Evolutionary conservation across 1,284 basidiomycete genomes (phyloP).

Genomic region (Coniophora puteana): DNA sequence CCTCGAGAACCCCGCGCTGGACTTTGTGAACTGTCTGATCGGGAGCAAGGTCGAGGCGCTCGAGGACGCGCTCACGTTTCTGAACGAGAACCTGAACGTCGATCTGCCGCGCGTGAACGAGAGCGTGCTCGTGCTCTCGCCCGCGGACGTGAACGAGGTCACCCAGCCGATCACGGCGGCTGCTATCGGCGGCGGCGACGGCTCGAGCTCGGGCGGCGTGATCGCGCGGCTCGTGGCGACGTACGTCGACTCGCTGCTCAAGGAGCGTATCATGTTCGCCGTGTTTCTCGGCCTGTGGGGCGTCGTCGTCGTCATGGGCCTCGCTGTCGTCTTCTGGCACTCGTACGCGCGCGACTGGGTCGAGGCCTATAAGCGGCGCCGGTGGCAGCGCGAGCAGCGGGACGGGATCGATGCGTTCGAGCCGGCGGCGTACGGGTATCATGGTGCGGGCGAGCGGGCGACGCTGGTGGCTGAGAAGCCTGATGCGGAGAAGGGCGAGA

Average conservation of each 20-base stretch:
- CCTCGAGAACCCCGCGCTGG: constrained; percentile 77
- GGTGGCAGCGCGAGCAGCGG: constrained; percentile 51
- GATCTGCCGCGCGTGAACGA: constrained; percentile 74
- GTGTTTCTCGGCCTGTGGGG: constrained; percentile 82
- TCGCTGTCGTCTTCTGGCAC: constrained; percentile 64
- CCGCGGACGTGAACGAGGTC: constrained; percentile 68
- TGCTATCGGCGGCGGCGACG: constrained; percentile 67
- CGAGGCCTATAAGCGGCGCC: constrained; percentile 43
- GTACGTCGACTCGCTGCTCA: constrained; percentile 71
- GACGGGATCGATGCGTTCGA: constrained; percentile 40
- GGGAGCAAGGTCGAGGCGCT: constrained; percentile 87
- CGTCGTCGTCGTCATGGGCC: constrained; percentile 71
- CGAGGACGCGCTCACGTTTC: constrained; percentile 87
- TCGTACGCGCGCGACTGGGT: constrained; percentile 49
- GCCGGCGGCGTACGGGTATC: constrained; percentile 39
- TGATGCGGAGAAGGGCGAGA: constrained; percentile 26
- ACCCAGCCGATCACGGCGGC: constrained; percentile 75
- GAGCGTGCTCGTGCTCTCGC: constrained; percentile 73
- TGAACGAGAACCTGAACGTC: constrained; percentile 83
- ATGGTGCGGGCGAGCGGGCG: too few relatives aligned
- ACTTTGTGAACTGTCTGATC: constrained; percentile 86
- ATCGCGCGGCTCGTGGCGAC: constrained; percentile 69
- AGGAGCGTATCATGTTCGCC: constrained; percentile 80
- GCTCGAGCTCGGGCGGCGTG: constrained; percentile 57
- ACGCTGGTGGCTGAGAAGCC: constrained; percentile 18